Conservation (phyloP, 306 rosid species). For the Hylodesmum podocarpum region DNA sequence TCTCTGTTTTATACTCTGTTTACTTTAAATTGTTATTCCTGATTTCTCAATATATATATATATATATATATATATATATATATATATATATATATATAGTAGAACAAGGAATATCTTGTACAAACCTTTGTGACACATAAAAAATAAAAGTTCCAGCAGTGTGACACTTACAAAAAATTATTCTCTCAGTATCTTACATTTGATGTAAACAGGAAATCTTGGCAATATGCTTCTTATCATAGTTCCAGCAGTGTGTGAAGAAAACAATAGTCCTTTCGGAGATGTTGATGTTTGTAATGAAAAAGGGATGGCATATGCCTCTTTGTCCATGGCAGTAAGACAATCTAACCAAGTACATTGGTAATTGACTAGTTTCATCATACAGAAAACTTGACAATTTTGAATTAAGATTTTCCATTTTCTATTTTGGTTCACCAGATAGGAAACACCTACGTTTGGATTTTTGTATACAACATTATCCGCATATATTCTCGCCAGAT, state of each 20-base stretch:
- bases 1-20: too few relatives aligned
- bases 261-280: conserved; percentile 35
- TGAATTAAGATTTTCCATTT: background rate
- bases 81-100: too few relatives aligned
- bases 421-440: conserved; percentile 29
- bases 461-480: conserved; percentile 37
- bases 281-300: conserved; percentile 14
- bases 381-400: background rate
- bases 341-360: background rate
- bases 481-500: conserved; percentile 31
- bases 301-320: conserved; percentile 35
- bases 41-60: too few relatives aligned
- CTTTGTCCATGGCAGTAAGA: conserved; percentile 43
- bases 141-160: too few relatives aligned
- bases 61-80: too few relatives aligned
- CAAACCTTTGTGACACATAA: too few relatives aligned
- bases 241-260: conserved; percentile 35
- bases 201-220: conserved; percentile 28
- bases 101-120: background rate
- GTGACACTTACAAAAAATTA: background rate
- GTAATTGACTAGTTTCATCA: background rate
- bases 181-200: background rate
- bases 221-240: conserved; percentile 35
- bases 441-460: conserved; percentile 37
- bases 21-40: too few relatives aligned